Conservation (phyloP, 768 basidiomycete species). For the Albatrellus ellisii region DNA sequence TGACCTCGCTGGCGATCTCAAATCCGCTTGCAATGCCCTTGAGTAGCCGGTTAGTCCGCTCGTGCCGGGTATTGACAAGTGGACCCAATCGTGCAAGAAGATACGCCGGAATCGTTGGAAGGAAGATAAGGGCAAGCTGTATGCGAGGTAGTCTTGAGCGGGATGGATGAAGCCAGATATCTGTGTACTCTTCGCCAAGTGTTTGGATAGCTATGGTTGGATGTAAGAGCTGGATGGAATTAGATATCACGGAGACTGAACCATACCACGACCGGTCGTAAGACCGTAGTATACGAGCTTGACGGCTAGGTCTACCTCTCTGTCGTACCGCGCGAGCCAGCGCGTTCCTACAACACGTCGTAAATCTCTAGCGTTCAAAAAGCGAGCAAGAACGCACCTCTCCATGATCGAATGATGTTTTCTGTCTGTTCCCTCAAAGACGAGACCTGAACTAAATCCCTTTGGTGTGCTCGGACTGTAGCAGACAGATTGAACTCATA, state of each 20-base stretch:
- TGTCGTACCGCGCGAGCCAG: slow-evolving; percentile 70
- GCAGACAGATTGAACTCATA: slow-evolving; percentile 7
- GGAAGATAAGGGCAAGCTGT: slow-evolving; percentile 45
- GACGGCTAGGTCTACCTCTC: slow-evolving; percentile 57
- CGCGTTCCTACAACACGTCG: slow-evolving; percentile 47
- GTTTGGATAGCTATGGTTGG: slow-evolving; percentile 52
- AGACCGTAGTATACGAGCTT: slow-evolving; percentile 64
- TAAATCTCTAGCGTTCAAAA: neutral
- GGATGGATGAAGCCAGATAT: slow-evolving; percentile 44
- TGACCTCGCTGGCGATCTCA: slow-evolving; percentile 53
- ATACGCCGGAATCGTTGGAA: slow-evolving; percentile 56
- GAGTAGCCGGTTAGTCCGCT: slow-evolving; percentile 21
- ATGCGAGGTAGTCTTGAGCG: slow-evolving; percentile 31
- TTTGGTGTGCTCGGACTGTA: slow-evolving; percentile 73
- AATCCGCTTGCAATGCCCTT: slow-evolving; percentile 33
- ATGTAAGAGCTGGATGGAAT: slow-evolving; percentile 5
- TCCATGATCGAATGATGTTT: slow-evolving; percentile 58
- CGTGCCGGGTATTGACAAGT: slow-evolving; percentile 22
- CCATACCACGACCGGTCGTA: slow-evolving; percentile 60
- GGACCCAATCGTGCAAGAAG: slow-evolving; percentile 36
- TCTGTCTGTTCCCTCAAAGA: slow-evolving; percentile 67
- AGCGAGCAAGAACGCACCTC: slow-evolving; percentile 35
- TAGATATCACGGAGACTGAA: neutral
- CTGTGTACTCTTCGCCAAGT: slow-evolving; percentile 85
- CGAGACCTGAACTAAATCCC: slow-evolving; percentile 68